Conservation (phyloP, 306 rosid species). For the Quercus glauca region DNA sequence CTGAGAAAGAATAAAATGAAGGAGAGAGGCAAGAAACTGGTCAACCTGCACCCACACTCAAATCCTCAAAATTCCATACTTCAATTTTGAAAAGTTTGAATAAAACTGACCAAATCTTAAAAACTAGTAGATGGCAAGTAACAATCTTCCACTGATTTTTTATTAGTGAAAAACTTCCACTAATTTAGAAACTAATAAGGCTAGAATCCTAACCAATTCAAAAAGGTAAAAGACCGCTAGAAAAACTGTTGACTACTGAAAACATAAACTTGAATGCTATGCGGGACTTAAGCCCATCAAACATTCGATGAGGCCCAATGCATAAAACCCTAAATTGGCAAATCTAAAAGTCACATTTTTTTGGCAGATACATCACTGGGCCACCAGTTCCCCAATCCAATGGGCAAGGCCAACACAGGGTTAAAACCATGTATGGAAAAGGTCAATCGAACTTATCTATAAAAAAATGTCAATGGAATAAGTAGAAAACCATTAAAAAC, state of each 20-base stretch:
- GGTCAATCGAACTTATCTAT: too few relatives aligned
- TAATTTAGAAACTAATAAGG: neutral
- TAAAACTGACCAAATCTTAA: neutral
- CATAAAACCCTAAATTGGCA: too few relatives aligned
- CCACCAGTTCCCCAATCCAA: too few relatives aligned
- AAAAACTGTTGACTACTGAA: neutral
- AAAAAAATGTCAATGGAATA: too few relatives aligned
- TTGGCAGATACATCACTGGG: too few relatives aligned
- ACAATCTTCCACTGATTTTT: neutral
- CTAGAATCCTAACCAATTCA: neutral
- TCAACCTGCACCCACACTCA: neutral
- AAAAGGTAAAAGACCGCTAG: neutral
- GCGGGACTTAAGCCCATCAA: neutral
- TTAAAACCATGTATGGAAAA: too few relatives aligned
- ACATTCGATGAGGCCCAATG: too few relatives aligned
- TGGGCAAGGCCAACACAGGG: too few relatives aligned
- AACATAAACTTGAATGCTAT: neutral
- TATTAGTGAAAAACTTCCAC: neutral
- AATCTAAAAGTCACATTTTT: too few relatives aligned
- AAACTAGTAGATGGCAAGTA: neutral
- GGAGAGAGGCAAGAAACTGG: neutral
- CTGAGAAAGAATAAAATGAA: neutral
- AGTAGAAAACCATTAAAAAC: too few relatives aligned
- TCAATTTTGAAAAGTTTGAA: neutral
- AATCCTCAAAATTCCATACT: neutral